phyloP scores from a whole-genome alignment of 495 filamentous ascomycete species.

The Parachaetomium inaequale region DNA sequence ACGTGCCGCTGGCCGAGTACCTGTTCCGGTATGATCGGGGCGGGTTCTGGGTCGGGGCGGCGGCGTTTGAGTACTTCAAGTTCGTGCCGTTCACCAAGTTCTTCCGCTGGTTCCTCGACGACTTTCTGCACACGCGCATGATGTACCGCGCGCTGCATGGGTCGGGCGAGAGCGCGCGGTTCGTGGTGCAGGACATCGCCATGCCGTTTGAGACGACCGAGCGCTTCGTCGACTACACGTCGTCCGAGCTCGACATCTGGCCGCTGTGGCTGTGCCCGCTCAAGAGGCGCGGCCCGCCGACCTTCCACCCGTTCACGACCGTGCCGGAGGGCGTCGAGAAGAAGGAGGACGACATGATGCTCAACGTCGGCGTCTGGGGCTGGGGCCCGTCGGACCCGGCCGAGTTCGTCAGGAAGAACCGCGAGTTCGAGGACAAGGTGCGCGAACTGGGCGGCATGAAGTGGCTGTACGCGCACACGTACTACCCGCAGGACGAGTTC shows the following conservation, averaged over 20 bases:
- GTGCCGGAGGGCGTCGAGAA: slow-evolving; percentile 18
- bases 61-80: slow-evolving; percentile 53
- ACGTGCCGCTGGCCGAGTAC: slow-evolving; percentile 50
- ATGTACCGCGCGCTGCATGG: slow-evolving; percentile 60
- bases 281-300: slow-evolving; percentile 39
- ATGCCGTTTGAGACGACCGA: slow-evolving; percentile 50
- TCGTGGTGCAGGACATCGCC: slow-evolving; percentile 57
- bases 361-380: slow-evolving; percentile 57
- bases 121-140: slow-evolving; percentile 62
- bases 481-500: slow-evolving; percentile 54
- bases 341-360: slow-evolving; percentile 39
- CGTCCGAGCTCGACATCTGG: slow-evolving; percentile 48
- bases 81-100: slow-evolving; percentile 53
- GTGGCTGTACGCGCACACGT: slow-evolving; percentile 60
- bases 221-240: slow-evolving; percentile 52
- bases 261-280: slow-evolving; percentile 61
- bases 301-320: slow-evolving; percentile 48
- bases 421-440: slow-evolving; percentile 61
- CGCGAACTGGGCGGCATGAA: slow-evolving; percentile 62
- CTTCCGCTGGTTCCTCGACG: slow-evolving; percentile 57
- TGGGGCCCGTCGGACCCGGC: slow-evolving; percentile 41
- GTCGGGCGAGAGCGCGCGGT: slow-evolving; percentile 49
- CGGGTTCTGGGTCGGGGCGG: slow-evolving; percentile 57
- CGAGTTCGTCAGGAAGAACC: slow-evolving; percentile 55
- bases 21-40: slow-evolving; percentile 62